phyloP scores from a whole-genome alignment of 2,329 filamentous ascomycete species.

The Penicillium hordei region DNA sequence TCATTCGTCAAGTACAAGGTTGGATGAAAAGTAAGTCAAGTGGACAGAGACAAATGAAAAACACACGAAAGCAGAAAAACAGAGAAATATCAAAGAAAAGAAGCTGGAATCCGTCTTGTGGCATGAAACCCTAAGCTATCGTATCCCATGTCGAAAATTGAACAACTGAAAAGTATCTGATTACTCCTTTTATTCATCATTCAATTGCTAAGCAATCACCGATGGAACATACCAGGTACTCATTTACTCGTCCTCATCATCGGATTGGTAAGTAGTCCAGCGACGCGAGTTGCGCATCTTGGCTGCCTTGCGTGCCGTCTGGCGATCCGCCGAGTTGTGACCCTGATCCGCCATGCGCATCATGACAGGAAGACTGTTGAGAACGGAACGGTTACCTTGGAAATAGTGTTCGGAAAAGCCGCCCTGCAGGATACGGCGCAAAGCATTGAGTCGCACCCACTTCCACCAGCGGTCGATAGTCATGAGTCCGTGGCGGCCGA shows the following conservation, averaged over 20 bases:
- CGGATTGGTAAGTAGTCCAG: slow-evolving; percentile 31
- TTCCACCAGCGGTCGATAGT: slow-evolving; percentile 75
- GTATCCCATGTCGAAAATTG: background rate
- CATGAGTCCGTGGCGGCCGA: slow-evolving; percentile 59
- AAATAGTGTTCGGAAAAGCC: slow-evolving; percentile 64
- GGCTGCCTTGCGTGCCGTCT: slow-evolving; percentile 28
- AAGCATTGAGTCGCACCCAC: slow-evolving; percentile 60
- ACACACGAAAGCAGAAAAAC: too few relatives aligned
- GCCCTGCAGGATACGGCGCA: slow-evolving; percentile 61
- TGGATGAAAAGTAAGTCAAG: background rate
- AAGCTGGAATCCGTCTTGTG: background rate
- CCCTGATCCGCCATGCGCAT: slow-evolving; percentile 29
- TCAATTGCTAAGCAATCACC: background rate
- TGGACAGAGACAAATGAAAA: background rate
- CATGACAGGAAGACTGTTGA: slow-evolving; percentile 57
- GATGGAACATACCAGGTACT: background rate
- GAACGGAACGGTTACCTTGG: slow-evolving; percentile 60
- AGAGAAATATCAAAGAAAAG: background rate
- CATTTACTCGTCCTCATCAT: slow-evolving; percentile 25
- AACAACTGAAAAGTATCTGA: background rate
- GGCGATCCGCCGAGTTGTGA: slow-evolving; percentile 24
- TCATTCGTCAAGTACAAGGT: background rate
- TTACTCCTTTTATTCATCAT: background rate
- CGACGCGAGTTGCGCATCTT: slow-evolving; percentile 30
- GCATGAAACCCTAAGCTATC: background rate